These are phyloP conservation scores for Xanthoconium separans DNA, from an alignment of 1,284 basidiomycete species.

Conservation along the genomic window DNA sequence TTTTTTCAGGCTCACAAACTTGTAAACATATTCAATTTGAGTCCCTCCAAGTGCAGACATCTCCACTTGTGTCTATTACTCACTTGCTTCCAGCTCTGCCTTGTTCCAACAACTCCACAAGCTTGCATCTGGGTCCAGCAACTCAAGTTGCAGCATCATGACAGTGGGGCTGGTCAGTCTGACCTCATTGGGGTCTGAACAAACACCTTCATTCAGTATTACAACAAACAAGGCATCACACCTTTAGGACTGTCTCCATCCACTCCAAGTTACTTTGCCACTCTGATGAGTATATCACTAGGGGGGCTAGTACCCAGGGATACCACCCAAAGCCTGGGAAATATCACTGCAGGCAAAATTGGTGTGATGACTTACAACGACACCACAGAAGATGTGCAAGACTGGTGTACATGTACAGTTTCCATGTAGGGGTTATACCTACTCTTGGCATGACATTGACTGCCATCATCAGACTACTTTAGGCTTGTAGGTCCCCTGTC, in stretches of 20 bases:
- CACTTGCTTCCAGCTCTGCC: not conserved
- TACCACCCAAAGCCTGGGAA: slow-evolving; percentile 45
- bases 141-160: slow-evolving; percentile 10
- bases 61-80: not conserved
- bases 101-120: not conserved
- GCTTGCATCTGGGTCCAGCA: not conserved
- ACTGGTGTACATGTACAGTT: slow-evolving; percentile 38
- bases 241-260: slow-evolving; percentile 37
- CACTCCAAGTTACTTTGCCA: not conserved
- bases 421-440: slow-evolving; percentile 39
- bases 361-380: slow-evolving; percentile 51
- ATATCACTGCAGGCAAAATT: slow-evolving; percentile 37
- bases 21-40: slow-evolving; percentile 6
- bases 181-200: slow-evolving; percentile 46
- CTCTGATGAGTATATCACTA: slow-evolving; percentile 14
- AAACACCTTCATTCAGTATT: slow-evolving; percentile 42
- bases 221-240: slow-evolving; percentile 23
- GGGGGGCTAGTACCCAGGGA: slow-evolving; percentile 52
- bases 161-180: slow-evolving; percentile 50
- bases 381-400: slow-evolving; percentile 42
- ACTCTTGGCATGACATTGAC: slow-evolving; percentile 21
- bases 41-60: slow-evolving; percentile 1
- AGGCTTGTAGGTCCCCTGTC: slow-evolving; percentile 19
- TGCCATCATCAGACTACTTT: slow-evolving; percentile 20
- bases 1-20: not conserved